Evolutionary conservation across 805 yeast species (phyloP).

Genomic region (Candida koratica): DNA sequence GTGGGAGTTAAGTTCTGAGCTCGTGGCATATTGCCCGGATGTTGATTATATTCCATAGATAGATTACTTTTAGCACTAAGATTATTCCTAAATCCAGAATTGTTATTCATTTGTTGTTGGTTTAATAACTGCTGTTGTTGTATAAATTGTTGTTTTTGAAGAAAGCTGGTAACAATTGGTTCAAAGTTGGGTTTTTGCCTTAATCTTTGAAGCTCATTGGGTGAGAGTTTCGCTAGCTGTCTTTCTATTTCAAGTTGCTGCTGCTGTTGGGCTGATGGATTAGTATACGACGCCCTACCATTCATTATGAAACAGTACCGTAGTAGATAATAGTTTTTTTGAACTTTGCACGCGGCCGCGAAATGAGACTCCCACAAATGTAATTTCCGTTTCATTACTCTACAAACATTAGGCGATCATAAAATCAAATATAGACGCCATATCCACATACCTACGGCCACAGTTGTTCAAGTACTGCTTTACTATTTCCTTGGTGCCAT

Average conservation of each 20-base stretch:
- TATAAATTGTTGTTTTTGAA: constrained; percentile 31
- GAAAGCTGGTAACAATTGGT: constrained; percentile 36
- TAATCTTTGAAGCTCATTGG: constrained; percentile 41
- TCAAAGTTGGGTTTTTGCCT: constrained; percentile 42
- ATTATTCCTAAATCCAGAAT: constrained; percentile 4
- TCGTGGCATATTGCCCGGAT: constrained; percentile 15
- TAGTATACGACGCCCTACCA: constrained; percentile 1
- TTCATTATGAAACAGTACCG: background rate
- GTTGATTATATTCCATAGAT: constrained; percentile 12
- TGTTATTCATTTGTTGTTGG: constrained; percentile 9
- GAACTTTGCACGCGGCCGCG: background rate
- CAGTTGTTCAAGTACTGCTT: constrained; percentile 72
- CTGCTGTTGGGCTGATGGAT: constrained; percentile 4
- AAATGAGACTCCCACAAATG: constrained; percentile 1
- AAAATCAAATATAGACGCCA: constrained; percentile 73
- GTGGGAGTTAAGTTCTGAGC: constrained; percentile 1
- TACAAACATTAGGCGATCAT: constrained; percentile 26
- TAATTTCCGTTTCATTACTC: background rate
- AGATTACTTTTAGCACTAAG: background rate
- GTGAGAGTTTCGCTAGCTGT: constrained; percentile 31
- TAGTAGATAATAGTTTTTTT: background rate
- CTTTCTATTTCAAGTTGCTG: constrained; percentile 9
- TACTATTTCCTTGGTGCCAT: constrained; percentile 52
- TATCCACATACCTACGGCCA: constrained; percentile 86
- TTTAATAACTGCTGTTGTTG: constrained; percentile 16